A percentile compares a stretch with the other conserved stretches of the same genome.
Conservation (phyloP, 768 basidiomycete species). For the Floccularia luteovirens region DNA sequence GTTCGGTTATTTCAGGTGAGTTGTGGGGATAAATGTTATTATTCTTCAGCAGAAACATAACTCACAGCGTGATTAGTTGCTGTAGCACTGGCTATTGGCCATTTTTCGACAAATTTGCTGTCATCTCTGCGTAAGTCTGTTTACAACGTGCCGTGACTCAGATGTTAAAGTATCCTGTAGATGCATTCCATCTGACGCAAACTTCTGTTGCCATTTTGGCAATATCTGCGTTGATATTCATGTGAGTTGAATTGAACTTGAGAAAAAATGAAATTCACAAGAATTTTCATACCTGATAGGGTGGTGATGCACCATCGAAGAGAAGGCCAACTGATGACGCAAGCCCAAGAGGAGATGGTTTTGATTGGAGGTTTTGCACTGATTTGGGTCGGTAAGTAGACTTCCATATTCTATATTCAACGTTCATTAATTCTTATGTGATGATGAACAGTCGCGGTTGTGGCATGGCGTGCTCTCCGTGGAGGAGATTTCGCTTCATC, state of each 20-base stretch:
- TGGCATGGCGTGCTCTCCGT: conserved; percentile 37
- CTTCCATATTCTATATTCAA: background rate
- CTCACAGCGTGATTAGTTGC: conserved; percentile 24
- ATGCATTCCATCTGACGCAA: conserved; percentile 62
- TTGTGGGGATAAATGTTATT: background rate
- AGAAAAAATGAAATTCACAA: conserved; percentile 2
- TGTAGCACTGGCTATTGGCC: conserved; percentile 38
- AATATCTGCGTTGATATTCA: conserved; percentile 52
- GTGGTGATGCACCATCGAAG: conserved; percentile 60
- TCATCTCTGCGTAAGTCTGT: conserved; percentile 32
- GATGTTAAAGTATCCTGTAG: conserved; percentile 20
- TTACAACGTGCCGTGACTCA: background rate
- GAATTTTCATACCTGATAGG: conserved; percentile 24
- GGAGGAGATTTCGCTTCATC: conserved; percentile 4
- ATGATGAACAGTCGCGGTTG: conserved; percentile 22
- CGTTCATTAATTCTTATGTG: background rate
- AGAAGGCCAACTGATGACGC: conserved; percentile 55
- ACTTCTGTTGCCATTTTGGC: conserved; percentile 67
- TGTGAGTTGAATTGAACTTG: conserved; percentile 37
- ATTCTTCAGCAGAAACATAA: background rate
- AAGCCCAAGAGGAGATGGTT: conserved; percentile 66
- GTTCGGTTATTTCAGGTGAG: conserved; percentile 34
- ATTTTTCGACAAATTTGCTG: conserved; percentile 43
- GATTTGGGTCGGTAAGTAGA: conserved; percentile 67
- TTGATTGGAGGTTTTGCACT: conserved; percentile 66